Base-by-base conservation (phyloP, 2,329 filamentous ascomycete genomes). In the Fusarium siculi region DNA sequence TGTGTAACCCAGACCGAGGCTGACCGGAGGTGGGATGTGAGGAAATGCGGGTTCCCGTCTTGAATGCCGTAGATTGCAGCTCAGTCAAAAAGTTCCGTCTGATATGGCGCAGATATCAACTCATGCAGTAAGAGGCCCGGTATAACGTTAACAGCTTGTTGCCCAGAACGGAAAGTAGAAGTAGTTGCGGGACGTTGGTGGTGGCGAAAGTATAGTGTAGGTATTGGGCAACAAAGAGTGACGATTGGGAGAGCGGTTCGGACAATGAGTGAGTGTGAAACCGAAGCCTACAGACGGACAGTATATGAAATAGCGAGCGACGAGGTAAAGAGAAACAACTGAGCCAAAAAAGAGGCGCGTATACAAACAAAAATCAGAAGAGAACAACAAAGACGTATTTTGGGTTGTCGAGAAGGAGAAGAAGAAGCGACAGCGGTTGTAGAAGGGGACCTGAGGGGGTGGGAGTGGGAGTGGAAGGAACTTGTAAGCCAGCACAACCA, bases 1-100 rank as follows among this genome's bases (percentile, higher is more conserved):
- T 52, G 74, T 72, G 70, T 50, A 63, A 74, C 65, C 37, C 36
- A 64, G 57, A 42, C 57, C 59, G 30, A 64, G 53, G 53, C 44
- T 58, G 52, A 25, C 46, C 43, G 42, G 39, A 67, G 53, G 54
- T 47, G 52, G 47, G 56, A 65, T 65, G 58, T 56, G 59, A 68
- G 47, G 69, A 76, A 73, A 76, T 78, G 73, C 59, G 64, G 64
- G 56, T 47, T 76, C 56, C 59, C 63, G 66, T 63, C 56, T 68
- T 63, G 54, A 58, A 57, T 52, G 60, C 70, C 34, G 66, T 67
- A 56, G 61, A 63, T 64, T 61, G 71, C 65, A 60, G 57, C 60
- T 74, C 69, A 46, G 55, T 37, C 43, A 58, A 73, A 71, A 66
- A 60, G 63, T 55, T 62, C 61, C 39, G 72, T 61, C 55, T 66